Evolutionary conservation across 352 stramenopile genomes (phyloP), one percentile per base, ranked within the genome.

Genomic region (Globisporangium carolinianum): DNA sequence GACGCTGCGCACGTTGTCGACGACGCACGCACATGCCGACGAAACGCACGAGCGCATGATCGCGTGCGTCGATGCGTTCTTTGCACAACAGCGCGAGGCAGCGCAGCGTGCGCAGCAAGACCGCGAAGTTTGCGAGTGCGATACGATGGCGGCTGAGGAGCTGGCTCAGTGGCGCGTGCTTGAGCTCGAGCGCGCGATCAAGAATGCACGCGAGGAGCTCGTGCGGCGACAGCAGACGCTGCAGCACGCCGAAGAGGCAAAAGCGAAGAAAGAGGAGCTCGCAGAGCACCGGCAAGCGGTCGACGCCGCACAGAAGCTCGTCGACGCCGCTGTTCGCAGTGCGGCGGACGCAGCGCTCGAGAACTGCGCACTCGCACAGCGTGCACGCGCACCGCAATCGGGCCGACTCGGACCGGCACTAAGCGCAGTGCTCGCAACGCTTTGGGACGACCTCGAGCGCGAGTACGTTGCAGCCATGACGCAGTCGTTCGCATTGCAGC

Each of bases 261-360:
- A 89, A 53, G 75, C 72, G 24, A 92, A 92, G 58, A 92, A 92
- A 60, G 82, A 92, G 38, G 79, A 92, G 41, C 49, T 86, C 41
- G 51, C 67, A 0, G 79, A 86, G 47, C 60, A 85, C n/a, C 69
- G 72, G 7, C 57, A 63, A 10, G 69, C 63, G 6, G n/a, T 80
- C 37, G 71, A 83, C 4, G 57, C 62, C 17, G 67, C 63, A 5
- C 64, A 73, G n/a, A 69, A 66, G 45, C 67, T 64, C 3, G 38
- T 75, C 8, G 75, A 87, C 15, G 55, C 46, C 18, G 64, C 69
- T 5, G 60, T 68, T 12, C 17, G 9, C 5, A 48, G 49, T 37
- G 66, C 59, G 6, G 61, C 57, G n/a, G 61, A 24, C 8, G 79
- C 72, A 53, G 39, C 65, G 11, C 45, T 55, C n/a, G 54, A 71